Percentiles rank a stretch among this genome's conserved stretches.
phyloP scores from a whole-genome alignment of 192 early-diverging fungal genomes.

The Lunasporangiospora selenospora region DNA sequence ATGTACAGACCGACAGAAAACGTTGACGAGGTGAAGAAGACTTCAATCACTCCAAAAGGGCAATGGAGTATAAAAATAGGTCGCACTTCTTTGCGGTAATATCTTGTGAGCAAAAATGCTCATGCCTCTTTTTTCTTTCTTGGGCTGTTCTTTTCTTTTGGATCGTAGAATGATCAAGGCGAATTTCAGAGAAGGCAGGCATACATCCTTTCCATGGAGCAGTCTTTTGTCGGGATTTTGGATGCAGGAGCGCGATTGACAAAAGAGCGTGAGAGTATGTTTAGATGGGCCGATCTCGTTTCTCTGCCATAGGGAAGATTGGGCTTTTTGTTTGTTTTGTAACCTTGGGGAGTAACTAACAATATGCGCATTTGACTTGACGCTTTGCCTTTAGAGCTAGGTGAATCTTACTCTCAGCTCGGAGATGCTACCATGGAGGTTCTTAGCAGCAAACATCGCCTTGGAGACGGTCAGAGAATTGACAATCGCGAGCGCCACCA shows the following conservation, averaged over 20 bases:
- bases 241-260: conserved; percentile 37
- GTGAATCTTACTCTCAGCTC: conserved; percentile 49
- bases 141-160: conserved; percentile 23
- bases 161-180: conserved; percentile 46
- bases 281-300: too few relatives aligned
- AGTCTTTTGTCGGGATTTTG: conserved; percentile 32
- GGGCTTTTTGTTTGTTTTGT: too few relatives aligned
- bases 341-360: too few relatives aligned
- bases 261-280: conserved; percentile 45
- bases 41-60: too few relatives aligned
- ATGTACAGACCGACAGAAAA: conserved; percentile 53
- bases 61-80: too few relatives aligned
- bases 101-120: too few relatives aligned
- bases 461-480: conserved; percentile 51
- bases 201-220: conserved; percentile 40
- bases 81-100: too few relatives aligned
- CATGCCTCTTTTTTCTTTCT: conserved; percentile 32
- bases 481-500: conserved; percentile 53
- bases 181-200: conserved; percentile 45
- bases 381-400: conserved; percentile 44
- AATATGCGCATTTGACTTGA: too few relatives aligned
- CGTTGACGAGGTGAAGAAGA: conserved; percentile 52
- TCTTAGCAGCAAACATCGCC: conserved; percentile 55
- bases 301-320: too few relatives aligned
- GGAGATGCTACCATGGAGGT: conserved; percentile 60